A percentile compares a stretch with the other conserved stretches of the same genome.
Conservation (phyloP, 2,329 filamentous ascomycete species). For the Amylocarpus encephaloides region DNA sequence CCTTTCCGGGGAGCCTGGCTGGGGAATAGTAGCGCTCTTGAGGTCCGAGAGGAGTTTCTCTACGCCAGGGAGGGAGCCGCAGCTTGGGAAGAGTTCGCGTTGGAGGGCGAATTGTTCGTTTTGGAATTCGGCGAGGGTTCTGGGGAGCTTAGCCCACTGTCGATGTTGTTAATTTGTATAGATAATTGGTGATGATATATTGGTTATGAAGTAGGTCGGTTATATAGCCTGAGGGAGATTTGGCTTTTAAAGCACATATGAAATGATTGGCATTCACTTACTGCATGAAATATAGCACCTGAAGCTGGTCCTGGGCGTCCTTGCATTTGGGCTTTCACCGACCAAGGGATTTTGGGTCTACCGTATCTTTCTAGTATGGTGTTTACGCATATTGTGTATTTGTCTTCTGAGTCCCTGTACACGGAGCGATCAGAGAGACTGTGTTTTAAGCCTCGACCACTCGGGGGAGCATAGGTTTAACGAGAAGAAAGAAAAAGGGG, state of each 20-base stretch:
- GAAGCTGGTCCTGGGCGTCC: conserved; percentile 35
- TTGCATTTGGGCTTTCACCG: conserved; percentile 77
- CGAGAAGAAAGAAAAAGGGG: no score
- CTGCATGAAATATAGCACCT: conserved; percentile 56
- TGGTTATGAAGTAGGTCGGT: background rate
- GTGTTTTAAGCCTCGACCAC: no score
- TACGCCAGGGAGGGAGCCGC: conserved; percentile 76
- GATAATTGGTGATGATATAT: background rate
- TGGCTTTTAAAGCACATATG: background rate
- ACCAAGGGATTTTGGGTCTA: conserved; percentile 77
- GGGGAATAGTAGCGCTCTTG: conserved; percentile 19
- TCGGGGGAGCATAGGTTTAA: no score
- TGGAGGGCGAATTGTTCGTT: conserved; percentile 58
- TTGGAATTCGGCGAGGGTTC: conserved; percentile 62
- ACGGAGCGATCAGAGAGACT: no score
- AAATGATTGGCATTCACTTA: background rate
- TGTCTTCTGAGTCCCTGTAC: conserved; percentile 77
- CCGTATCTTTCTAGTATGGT: conserved; percentile 69
- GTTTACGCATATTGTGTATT: conserved; percentile 84
- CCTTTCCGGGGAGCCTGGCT: background rate
- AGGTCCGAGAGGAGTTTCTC: conserved; percentile 59
- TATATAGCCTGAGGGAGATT: background rate
- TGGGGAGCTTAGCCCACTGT: conserved; percentile 76
- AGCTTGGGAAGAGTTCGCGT: conserved; percentile 61
- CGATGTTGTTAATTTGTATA: background rate